Percentiles rank a stretch among this genome's conserved stretches.
Conservation (phyloP, 2,329 filamentous ascomycete species). For the Byssothecium circinans region DNA sequence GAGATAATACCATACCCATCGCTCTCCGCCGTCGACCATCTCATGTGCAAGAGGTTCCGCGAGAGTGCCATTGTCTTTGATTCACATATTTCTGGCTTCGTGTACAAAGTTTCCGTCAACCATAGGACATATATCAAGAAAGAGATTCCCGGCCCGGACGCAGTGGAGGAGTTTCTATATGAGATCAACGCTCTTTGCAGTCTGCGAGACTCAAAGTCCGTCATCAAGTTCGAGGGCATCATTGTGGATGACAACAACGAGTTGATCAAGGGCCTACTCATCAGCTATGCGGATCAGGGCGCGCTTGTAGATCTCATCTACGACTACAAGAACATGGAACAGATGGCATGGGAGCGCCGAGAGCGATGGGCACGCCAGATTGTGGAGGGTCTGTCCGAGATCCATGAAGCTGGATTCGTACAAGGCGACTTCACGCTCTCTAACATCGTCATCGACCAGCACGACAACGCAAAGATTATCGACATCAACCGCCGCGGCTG, state of each 20-base stretch:
- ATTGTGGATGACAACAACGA: constrained; percentile 77
- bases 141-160: constrained; percentile 94
- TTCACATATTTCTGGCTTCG: constrained; percentile 93
- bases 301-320: constrained; percentile 90
- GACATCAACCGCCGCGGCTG: constrained; percentile 98
- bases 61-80: constrained; percentile 83
- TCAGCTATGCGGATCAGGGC: constrained; percentile 83
- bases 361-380: constrained; percentile 92
- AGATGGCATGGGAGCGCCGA: constrained; percentile 69
- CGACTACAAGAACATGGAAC: constrained; percentile 62
- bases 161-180: constrained; percentile 94
- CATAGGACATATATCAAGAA: constrained; percentile 86
- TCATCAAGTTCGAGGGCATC: constrained; percentile 85
- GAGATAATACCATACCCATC: constrained; percentile 89
- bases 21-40: constrained; percentile 71
- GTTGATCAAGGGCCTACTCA: constrained; percentile 82
- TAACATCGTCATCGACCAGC: constrained; percentile 88
- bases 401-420: constrained; percentile 94
- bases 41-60: constrained; percentile 59
- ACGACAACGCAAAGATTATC: constrained; percentile 91
- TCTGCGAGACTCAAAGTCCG: constrained; percentile 70
- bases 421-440: constrained; percentile 97
- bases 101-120: constrained; percentile 82
- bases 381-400: constrained; percentile 82
- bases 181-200: constrained; percentile 93